A percentile compares a stretch with the other conserved stretches of the same genome.
phyloP scores from a whole-genome alignment of 2,329 filamentous ascomycete species.

The Colletotrichum eleusines region DNA sequence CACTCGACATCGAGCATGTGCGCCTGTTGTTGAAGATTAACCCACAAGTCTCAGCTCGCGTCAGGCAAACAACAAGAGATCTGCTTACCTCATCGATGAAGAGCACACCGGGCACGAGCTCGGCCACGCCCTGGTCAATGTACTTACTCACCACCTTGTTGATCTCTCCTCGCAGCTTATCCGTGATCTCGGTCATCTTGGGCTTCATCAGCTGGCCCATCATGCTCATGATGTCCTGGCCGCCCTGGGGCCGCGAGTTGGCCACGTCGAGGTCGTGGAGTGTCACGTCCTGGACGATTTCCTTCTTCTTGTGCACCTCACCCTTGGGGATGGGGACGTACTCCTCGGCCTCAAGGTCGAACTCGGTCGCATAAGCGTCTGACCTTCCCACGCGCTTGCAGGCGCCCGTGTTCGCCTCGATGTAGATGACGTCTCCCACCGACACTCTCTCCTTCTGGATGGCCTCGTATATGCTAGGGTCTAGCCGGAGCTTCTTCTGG shows the following conservation, averaged over 20 bases:
- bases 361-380: slow-evolving; percentile 97
- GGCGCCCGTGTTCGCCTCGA: slow-evolving; percentile 97
- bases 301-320: slow-evolving; percentile 99
- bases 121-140: slow-evolving; percentile 97
- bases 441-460: slow-evolving; percentile 98
- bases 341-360: slow-evolving; percentile 98
- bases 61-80: slow-evolving; percentile 27
- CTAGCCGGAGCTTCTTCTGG: slow-evolving; percentile 96
- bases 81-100: slow-evolving; percentile 93
- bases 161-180: slow-evolving; percentile 95
- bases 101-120: slow-evolving; percentile 96
- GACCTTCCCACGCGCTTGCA: slow-evolving; percentile 97
- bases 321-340: slow-evolving; percentile 99
- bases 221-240: slow-evolving; percentile 99
- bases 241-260: slow-evolving; percentile 93
- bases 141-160: slow-evolving; percentile 99
- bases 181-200: slow-evolving; percentile 99
- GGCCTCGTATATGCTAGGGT: slow-evolving; percentile 98
- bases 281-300: slow-evolving; percentile 98
- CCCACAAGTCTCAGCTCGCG: slow-evolving; percentile 32
- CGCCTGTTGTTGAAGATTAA: slow-evolving; percentile 67
- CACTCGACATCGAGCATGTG: slow-evolving; percentile 99
- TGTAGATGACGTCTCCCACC: slow-evolving; percentile 98
- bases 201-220: slow-evolving; percentile 99
- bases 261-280: slow-evolving; percentile 96